Evolutionary conservation across 192 early-diverging fungal genomes (phyloP).

Genomic region (Dispira simplex): DNA sequence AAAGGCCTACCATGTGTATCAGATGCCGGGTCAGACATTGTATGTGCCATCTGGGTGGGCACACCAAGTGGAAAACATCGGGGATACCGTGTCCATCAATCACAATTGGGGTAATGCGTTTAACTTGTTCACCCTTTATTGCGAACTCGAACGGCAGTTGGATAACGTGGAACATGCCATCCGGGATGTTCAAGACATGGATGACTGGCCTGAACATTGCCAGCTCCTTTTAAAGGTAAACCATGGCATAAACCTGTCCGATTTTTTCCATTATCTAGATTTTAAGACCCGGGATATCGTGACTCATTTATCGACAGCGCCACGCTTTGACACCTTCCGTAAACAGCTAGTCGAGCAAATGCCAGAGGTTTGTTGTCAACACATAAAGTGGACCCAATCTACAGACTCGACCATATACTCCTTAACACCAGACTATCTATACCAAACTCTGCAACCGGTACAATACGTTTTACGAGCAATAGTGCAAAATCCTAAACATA

Average conservation of each 20-base stretch:
- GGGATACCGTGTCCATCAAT: slow-evolving; percentile 59
- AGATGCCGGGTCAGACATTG: slow-evolving; percentile 43
- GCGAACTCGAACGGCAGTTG: slow-evolving; percentile 29
- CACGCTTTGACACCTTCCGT: too few relatives aligned
- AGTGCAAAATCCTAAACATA: too few relatives aligned
- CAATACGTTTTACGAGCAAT: too few relatives aligned
- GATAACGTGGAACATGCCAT: slow-evolving; percentile 32
- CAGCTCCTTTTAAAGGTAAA: slow-evolving; percentile 21
- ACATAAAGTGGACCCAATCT: too few relatives aligned
- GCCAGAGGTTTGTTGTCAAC: too few relatives aligned
- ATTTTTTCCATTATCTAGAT: slow-evolving; percentile 16
- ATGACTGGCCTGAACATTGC: slow-evolving; percentile 19
- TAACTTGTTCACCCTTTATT: slow-evolving; percentile 30
- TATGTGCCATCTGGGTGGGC: slow-evolving; percentile 65
- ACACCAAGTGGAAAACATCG: slow-evolving; percentile 56
- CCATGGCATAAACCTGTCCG: slow-evolving; percentile 19
- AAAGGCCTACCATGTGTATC: slow-evolving; percentile 31
- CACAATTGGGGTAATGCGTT: slow-evolving; percentile 60
- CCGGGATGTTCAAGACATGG: slow-evolving; percentile 30
- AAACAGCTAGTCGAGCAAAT: too few relatives aligned
- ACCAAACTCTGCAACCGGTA: too few relatives aligned
- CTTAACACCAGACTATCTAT: too few relatives aligned
- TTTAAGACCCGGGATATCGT: slow-evolving; percentile 15
- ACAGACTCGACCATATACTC: too few relatives aligned
- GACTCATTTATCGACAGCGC: not conserved